phyloP scores from a whole-genome alignment of 345 rosid genomes.

The Lumnitzera littorea region DNA sequence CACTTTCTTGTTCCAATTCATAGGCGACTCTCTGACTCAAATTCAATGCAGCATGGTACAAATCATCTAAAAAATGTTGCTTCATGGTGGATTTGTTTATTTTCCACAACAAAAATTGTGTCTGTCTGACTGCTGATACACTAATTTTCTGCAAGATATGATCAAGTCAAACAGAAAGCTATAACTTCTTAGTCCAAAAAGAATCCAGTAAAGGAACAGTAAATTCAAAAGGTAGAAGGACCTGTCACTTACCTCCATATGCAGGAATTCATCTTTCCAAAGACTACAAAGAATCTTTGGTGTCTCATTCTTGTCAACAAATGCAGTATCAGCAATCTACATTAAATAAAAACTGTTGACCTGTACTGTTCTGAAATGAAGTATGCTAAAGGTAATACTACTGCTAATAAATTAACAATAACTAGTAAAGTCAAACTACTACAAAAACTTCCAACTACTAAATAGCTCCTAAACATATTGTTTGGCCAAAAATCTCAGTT shows the following conservation, averaged over 20 bases:
- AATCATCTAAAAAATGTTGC: constrained; percentile 54
- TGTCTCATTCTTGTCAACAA: constrained; percentile 64
- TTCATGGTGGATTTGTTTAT: constrained; percentile 40
- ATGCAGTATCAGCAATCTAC: constrained; percentile 59
- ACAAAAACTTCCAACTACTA: neutral
- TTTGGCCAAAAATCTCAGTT: constrained; percentile 2
- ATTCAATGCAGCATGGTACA: constrained; percentile 83
- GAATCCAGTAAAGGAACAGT: neutral
- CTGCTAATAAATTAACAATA: constrained; percentile 6
- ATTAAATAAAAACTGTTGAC: neutral
- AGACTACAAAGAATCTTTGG: constrained; percentile 51
- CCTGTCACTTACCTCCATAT: constrained; percentile 59
- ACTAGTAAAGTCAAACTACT: neutral
- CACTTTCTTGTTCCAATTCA: constrained; percentile 56
- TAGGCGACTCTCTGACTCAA: constrained; percentile 48
- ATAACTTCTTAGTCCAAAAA: neutral
- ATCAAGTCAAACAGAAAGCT: neutral
- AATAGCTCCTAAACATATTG: too few species aligned
- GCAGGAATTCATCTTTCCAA: constrained; percentile 82
- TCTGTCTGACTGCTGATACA: constrained; percentile 22
- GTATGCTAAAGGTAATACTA: neutral
- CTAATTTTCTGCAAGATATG: constrained; percentile 48
- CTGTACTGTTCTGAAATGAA: too few species aligned
- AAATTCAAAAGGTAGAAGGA: neutral
- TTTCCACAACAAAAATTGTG: constrained; percentile 63